A percentile compares a stretch with the other conserved stretches of the same genome.
Evolutionary conservation across 768 basidiomycete genomes (phyloP).

Genomic region (Pisolithus sp.): DNA sequence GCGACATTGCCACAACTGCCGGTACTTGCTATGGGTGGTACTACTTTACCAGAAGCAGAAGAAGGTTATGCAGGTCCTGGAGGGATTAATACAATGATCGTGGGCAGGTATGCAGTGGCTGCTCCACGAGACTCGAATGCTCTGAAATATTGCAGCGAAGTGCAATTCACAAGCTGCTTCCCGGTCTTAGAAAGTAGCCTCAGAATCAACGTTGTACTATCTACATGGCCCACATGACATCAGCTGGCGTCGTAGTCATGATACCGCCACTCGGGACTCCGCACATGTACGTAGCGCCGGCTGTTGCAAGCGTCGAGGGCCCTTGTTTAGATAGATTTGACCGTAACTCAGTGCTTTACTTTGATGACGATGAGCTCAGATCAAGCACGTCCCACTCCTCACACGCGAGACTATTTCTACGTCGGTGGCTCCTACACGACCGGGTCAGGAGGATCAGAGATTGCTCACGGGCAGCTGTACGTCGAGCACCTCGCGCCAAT

Average conservation of each 20-base stretch:
- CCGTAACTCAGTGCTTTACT: too few species aligned
- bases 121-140: background rate
- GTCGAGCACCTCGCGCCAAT: conserved; percentile 44
- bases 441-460: conserved; percentile 27
- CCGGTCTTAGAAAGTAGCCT: too few species aligned
- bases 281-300: too few species aligned
- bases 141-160: too few species aligned
- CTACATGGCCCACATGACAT: too few species aligned
- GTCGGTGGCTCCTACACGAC: conserved; percentile 36
- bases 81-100: conserved; percentile 37
- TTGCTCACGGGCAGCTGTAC: conserved; percentile 44
- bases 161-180: too few species aligned
- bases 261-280: too few species aligned
- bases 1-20: background rate
- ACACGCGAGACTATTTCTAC: conserved; percentile 44
- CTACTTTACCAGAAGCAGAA: conserved; percentile 51
- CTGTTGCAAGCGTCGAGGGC: background rate
- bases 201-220: background rate
- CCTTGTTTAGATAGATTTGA: background rate
- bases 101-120: background rate
- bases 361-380: background rate
- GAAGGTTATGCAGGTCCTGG: conserved; percentile 61
- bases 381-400: conserved; percentile 24
- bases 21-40: background rate
- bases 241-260: too few species aligned